These are phyloP conservation scores for Aspergillus hortae DNA, from an alignment of 2,329 filamentous ascomycete species.

Conservation along the genomic window DNA sequence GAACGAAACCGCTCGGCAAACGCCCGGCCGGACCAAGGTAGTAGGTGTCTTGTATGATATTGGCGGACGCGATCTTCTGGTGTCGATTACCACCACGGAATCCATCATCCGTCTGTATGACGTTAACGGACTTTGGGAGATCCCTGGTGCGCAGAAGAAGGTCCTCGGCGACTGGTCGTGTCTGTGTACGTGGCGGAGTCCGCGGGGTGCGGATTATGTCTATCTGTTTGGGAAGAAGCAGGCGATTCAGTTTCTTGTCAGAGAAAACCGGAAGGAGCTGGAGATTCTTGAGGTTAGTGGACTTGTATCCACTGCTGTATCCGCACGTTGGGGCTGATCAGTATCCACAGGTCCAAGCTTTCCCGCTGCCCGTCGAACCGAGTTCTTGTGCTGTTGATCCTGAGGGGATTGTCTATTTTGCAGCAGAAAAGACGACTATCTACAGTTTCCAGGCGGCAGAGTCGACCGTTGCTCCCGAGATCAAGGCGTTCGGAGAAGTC, in stretches of 20 bases:
- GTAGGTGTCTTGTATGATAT: slow-evolving; percentile 4
- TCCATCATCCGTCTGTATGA: slow-evolving; percentile 1
- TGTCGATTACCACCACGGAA: slow-evolving; percentile 2
- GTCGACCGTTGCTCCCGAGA: slow-evolving; percentile 34
- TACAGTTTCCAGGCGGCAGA: slow-evolving; percentile 39
- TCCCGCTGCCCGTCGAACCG: slow-evolving; percentile 40
- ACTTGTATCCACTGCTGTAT: background rate
- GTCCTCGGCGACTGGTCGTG: slow-evolving; percentile 7
- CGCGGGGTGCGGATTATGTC: slow-evolving; percentile 1
- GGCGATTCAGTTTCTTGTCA: slow-evolving; percentile 6
- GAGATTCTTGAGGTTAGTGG: slow-evolving; percentile 1
- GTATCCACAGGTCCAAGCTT: slow-evolving; percentile 33
- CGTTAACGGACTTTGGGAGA: slow-evolving; percentile 1
- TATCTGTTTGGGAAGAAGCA: slow-evolving; percentile 8
- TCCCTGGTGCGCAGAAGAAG: background rate
- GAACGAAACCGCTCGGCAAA: background rate
- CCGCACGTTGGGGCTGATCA: background rate
- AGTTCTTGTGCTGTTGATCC: slow-evolving; percentile 43
- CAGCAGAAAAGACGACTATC: background rate
- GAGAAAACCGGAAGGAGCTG: background rate
- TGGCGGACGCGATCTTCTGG: background rate
- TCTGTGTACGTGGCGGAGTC: slow-evolving; percentile 5
- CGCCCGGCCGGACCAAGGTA: slow-evolving; percentile 5
- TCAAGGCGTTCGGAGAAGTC: slow-evolving; percentile 30
- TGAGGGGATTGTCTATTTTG: slow-evolving; percentile 26